Evolutionary conservation across 257 asterid genomes (phyloP), one percentile per base, ranked within the genome.

Genomic region (Pogostemon cablin): DNA sequence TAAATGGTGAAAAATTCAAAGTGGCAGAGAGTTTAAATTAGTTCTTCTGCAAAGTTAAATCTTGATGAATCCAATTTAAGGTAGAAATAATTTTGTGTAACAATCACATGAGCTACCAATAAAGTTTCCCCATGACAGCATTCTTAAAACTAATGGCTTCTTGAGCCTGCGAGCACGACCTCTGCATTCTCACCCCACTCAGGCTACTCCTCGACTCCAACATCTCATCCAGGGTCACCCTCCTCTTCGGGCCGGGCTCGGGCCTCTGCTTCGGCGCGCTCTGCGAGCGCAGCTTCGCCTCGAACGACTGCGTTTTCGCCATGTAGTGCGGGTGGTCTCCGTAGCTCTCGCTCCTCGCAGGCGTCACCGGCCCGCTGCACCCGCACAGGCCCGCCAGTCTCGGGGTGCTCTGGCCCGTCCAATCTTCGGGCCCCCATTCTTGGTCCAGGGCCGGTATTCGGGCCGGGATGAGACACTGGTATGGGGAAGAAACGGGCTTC

Each of bases 191-290:
- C 44, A 81, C 85, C 65, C 92, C 95, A 42, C 97, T 90, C 52
- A 84, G 48, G 69, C 90, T 84, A 52, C 7, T 86, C 54, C 97
- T 80, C 32, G 91, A 77, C 47, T 82, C 93, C 93, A 86, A 74
- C 56, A 86, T 75, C 53, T 83, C 86, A n/a, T 81, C 68, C 34
- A 83, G 72, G 4, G 91, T 71, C 3, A 81, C 55, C 71, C 80
- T 78, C 77, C 79, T 86, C 82, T 59, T 81, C n/a, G 89, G 71
- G 5, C 83, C 74, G 0, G 77, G 44, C 7, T 83, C 92, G n/a
- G 88, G 96, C 72, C 98, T 81, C 52, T 78, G 91, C 65, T 81
- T 92, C 1, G 96, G 98, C 3, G 93, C 96, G 61, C 97, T 90
- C 1, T 80, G 88, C 5, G 98, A 90, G 80, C 97, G 77, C 67